Conservation (phyloP, 257 asterid genomes). For the Hygrophila difformis region DNA sequence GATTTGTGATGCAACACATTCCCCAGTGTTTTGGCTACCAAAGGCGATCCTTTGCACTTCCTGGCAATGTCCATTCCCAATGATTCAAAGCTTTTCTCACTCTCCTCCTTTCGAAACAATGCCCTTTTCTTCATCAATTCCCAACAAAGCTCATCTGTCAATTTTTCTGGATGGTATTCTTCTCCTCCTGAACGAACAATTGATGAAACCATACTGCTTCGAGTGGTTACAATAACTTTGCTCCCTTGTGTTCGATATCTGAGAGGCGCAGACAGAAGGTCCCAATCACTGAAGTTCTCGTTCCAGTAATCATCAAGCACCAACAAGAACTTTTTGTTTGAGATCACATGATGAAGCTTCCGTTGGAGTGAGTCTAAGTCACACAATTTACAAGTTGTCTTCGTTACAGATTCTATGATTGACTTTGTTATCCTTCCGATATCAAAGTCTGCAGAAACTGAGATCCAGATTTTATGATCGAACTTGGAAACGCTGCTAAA, state of each 20-base stretch:
- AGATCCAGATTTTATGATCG: too few relatives aligned
- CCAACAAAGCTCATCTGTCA: too few relatives aligned
- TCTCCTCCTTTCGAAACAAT: background rate
- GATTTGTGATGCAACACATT: too few relatives aligned
- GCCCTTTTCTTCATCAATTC: too few relatives aligned
- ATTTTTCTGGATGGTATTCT: background rate
- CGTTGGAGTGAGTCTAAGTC: constrained; percentile 3
- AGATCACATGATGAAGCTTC: background rate
- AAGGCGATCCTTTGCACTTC: too few relatives aligned
- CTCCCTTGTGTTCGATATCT: constrained; percentile 10
- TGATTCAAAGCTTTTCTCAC: background rate
- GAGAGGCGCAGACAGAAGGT: too few relatives aligned
- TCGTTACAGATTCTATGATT: background rate
- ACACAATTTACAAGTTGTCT: background rate
- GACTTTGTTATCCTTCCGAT: constrained; percentile 1
- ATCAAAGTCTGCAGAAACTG: too few relatives aligned
- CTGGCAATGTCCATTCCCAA: constrained; percentile 15
- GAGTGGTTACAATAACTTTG: too few relatives aligned
- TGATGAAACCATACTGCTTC: too few relatives aligned
- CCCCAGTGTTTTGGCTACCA: constrained; percentile 19
- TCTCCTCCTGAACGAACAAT: background rate
- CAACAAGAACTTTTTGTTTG: too few relatives aligned
- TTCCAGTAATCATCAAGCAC: constrained; percentile 12
- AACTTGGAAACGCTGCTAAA: constrained; percentile 18
- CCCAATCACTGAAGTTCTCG: constrained; percentile 5